Evolutionary conservation across 2,329 filamentous ascomycete species (phyloP), one percentile per base, ranked within the genome.

Genomic region (Cladophialophora exuberans): DNA sequence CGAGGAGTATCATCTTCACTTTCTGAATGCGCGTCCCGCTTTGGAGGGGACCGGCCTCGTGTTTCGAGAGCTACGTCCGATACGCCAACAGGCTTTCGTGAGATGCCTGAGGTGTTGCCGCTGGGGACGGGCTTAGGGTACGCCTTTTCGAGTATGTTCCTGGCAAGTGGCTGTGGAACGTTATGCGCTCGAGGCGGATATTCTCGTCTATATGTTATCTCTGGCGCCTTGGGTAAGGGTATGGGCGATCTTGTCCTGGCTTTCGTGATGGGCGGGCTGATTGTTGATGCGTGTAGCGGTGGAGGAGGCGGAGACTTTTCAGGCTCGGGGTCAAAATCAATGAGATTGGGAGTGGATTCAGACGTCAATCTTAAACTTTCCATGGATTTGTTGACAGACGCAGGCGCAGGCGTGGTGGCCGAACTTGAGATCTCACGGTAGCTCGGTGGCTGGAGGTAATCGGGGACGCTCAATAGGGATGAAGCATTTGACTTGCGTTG

Each of bases 201-300:
- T 58, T 81, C 78, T 57, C 76, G 79, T 58, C 79, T 72, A 61
- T 81, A 81, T 0, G 73, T 69, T 17, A 74, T 69, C 11, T 65
- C 61, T n/a, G 60, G 57, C 11, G 64, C 47, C 47, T 58, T 64
- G 15, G 56, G 51, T 20, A 57, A 26, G 10, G 50, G 33, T 7
- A 53, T 35, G 18, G 64, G 60, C 28, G 62, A 60, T 28, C 43
- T 52, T n/a, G 58, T 46, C 23, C 54, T 52, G 6, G 53, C 20
- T 39, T 57, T 59, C 22, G 41, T 38, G n/a, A 33, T 51, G 1
- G 43, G 22, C n/a, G 49, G 50, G 11, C 17, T 39, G 2, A 48
- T 11, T 4, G 50, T 36, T 25, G 54, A 17, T 17, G 28, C 31
- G 30, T 59, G 44, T n/a, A 54, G 56, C 15, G 60, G 56, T 10